These are phyloP conservation scores for Chlamydomonas reinhardtii DNA, from an alignment of 163 green algal species.

Conservation along the genomic window DNA sequence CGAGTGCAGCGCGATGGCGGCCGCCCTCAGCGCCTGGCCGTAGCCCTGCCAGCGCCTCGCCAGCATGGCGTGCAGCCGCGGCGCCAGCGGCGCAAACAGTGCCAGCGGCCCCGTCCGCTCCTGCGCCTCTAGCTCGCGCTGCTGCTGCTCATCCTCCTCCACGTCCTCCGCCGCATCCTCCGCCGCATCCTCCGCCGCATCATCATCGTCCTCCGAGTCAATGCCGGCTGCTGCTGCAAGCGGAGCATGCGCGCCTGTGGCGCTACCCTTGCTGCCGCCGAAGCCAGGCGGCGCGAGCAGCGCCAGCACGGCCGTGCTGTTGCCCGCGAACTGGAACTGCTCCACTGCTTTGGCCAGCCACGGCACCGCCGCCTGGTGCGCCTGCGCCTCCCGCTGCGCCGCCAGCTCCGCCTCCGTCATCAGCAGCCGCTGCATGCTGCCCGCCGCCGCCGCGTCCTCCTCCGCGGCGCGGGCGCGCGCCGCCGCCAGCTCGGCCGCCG, in stretches of 20 bases:
- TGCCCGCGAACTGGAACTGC: constrained; percentile 10
- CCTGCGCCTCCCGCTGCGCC: not conserved
- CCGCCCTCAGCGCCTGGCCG: not conserved
- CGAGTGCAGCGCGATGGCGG: not conserved
- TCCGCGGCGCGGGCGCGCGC: not conserved
- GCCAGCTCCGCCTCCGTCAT: not conserved
- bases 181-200: not conserved
- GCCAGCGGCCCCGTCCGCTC: not conserved
- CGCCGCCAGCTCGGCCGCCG: constrained; percentile 6
- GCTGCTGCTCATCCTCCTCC: not conserved
- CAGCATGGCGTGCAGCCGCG: constrained; percentile 28
- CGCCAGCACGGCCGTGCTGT: not conserved
- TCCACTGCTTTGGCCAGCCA: constrained; percentile 38
- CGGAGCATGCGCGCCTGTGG: too few relatives aligned
- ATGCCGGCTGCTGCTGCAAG: too few relatives aligned
- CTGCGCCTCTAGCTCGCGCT: not conserved
- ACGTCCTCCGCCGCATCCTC: not conserved
- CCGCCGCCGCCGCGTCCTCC: not conserved
- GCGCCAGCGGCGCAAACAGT: constrained; percentile 1
- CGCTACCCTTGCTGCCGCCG: too few relatives aligned
- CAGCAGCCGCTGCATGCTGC: not conserved
- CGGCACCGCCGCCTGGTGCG: not conserved
- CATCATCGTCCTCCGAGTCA: not conserved
- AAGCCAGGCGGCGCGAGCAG: constrained; percentile 30
- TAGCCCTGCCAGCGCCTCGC: constrained; percentile 27